A percentile compares a stretch with the other conserved stretches of the same genome.
These are phyloP conservation scores for Saccharomyces mikatae DNA, from an alignment of 805 yeast species.

Conservation along the genomic window DNA sequence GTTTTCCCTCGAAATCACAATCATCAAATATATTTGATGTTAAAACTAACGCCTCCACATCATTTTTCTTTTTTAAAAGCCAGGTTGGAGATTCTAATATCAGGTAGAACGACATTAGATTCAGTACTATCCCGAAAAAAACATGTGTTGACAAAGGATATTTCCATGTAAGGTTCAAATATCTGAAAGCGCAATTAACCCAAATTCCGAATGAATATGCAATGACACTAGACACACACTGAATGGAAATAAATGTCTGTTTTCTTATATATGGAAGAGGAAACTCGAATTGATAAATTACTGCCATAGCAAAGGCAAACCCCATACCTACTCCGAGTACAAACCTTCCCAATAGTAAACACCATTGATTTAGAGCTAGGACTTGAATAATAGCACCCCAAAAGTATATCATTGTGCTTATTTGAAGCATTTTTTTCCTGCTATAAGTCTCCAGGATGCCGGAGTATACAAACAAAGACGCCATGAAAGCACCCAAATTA, in stretches of 20 bases:
- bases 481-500: constrained; percentile 78
- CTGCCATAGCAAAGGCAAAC: constrained; percentile 71
- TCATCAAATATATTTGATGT: constrained; percentile 75
- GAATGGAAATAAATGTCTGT: constrained; percentile 78
- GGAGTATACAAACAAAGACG: constrained; percentile 53
- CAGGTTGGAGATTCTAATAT: constrained; percentile 88
- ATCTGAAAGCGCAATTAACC: constrained; percentile 52
- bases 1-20: constrained; percentile 38
- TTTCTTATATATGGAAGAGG: constrained; percentile 73
- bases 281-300: constrained; percentile 82
- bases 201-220: constrained; percentile 82
- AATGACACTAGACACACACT: constrained; percentile 75
- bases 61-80: constrained; percentile 74
- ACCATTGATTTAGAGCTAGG: constrained; percentile 42
- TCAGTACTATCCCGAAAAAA: neutral
- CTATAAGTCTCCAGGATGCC: neutral
- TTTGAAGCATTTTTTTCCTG: neutral
- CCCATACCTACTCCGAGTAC: constrained; percentile 87
- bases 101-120: constrained; percentile 26
- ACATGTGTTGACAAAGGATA: constrained; percentile 42
- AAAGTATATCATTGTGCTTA: neutral
- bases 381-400: constrained; percentile 70
- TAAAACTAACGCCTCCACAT: constrained; percentile 75
- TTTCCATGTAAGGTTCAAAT: constrained; percentile 44
- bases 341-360: constrained; percentile 66